These are phyloP conservation scores for Clarkia xantiana DNA, from an alignment of 345 rosid genomes.

Conservation along the genomic window DNA sequence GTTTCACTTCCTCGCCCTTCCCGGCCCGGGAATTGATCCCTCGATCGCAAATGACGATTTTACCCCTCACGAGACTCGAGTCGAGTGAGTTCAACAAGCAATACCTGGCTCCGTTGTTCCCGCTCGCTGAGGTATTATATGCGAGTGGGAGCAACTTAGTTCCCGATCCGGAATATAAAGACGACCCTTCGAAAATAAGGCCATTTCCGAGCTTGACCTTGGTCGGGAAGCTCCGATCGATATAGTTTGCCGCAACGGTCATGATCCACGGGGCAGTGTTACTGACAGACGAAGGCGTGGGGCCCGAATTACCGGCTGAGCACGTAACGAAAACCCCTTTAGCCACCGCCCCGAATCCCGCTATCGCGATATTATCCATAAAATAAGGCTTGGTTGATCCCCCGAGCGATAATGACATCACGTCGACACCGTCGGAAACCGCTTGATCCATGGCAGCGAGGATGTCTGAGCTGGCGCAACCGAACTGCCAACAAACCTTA, in stretches of 20 bases:
- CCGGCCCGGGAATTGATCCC: slow-evolving; percentile 33
- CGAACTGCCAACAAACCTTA: slow-evolving; percentile 57
- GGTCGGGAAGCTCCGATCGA: slow-evolving; percentile 51
- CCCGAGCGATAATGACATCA: slow-evolving; percentile 61
- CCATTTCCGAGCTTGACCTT: slow-evolving; percentile 40
- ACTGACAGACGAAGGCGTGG: slow-evolving; percentile 26
- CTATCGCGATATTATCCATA: slow-evolving; percentile 38
- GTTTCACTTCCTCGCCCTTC: slow-evolving; percentile 29
- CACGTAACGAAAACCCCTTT: slow-evolving; percentile 62
- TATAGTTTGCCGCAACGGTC: slow-evolving; percentile 80
- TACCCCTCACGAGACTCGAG: slow-evolving; percentile 30
- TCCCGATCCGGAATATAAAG: slow-evolving; percentile 26
- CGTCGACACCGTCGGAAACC: slow-evolving; percentile 59
- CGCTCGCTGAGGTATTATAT: slow-evolving; percentile 42
- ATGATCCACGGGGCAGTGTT: slow-evolving; percentile 77
- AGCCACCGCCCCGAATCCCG: slow-evolving; percentile 38
- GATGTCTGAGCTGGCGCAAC: slow-evolving; percentile 46
- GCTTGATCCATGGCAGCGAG: slow-evolving; percentile 63
- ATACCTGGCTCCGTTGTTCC: slow-evolving; percentile 19
- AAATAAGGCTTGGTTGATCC: slow-evolving; percentile 41
- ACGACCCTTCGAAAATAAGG: slow-evolving; percentile 26
- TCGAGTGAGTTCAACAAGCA: slow-evolving; percentile 19
- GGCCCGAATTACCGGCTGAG: slow-evolving; percentile 77
- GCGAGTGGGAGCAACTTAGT: slow-evolving; percentile 30
- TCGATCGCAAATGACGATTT: slow-evolving; percentile 41